phyloP scores from a whole-genome alignment of 2,329 filamentous ascomycete genomes.

The Claviceps sp. region DNA sequence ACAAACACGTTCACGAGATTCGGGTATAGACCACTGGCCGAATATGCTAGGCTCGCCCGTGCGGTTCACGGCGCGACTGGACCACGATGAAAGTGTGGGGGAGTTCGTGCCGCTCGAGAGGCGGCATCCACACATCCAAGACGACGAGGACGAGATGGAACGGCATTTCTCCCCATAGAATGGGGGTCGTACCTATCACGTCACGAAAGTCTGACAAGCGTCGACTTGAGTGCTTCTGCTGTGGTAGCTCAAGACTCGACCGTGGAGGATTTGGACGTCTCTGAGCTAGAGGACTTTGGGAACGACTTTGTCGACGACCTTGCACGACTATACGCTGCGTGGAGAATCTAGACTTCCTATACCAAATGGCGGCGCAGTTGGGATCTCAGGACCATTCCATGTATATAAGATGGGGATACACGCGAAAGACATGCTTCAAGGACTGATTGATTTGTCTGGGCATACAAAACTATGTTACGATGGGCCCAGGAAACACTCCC shows the following conservation, averaged over 20 bases:
- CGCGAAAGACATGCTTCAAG: neutral
- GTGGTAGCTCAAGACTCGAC: neutral
- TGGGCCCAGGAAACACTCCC: neutral
- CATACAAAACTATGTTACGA: constrained; percentile 1
- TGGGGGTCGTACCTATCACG: neutral
- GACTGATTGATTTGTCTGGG: constrained; percentile 2
- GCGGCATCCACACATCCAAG: neutral
- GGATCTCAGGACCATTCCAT: neutral
- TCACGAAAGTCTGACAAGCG: constrained; percentile 7
- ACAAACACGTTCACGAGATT: constrained; percentile 12
- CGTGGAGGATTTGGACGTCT: constrained; percentile 3
- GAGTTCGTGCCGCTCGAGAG: constrained; percentile 1
- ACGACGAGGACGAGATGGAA: neutral
- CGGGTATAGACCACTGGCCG: constrained; percentile 7
- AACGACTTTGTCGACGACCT: constrained; percentile 16
- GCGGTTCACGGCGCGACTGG: constrained; percentile 3
- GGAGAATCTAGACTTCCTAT: constrained; percentile 7
- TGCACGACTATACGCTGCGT: constrained; percentile 12
- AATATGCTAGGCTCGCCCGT: constrained; percentile 4
- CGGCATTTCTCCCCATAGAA: constrained; percentile 4
- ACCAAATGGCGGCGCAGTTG: neutral
- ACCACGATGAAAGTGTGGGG: constrained; percentile 4
- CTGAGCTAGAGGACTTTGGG: constrained; percentile 17
- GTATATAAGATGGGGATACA: neutral
- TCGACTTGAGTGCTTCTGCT: constrained; percentile 2